Evolutionary conservation across 768 basidiomycete species (phyloP), one percentile per base, ranked within the genome.

Genomic region (Hericium alpestre): DNA sequence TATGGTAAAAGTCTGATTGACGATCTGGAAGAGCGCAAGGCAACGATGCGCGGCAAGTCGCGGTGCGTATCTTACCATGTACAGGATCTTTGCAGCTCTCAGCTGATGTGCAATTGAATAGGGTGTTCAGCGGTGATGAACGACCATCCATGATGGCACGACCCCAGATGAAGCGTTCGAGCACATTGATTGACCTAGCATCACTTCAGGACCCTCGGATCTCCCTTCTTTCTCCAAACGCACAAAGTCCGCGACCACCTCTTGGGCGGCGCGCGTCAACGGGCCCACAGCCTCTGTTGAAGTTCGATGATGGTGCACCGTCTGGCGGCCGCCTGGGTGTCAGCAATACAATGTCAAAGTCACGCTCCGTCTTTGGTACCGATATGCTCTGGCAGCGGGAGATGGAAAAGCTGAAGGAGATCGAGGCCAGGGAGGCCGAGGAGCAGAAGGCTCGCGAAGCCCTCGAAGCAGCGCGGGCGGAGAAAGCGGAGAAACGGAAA

Each of bases 131-230:
- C 55, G 93, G 93, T 13, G 93, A 96, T 65, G 79, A 87, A 61
- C 76, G 93, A 57, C 91, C 93, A 10, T 87, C 90, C 4, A 95
- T 95, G 93, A 94, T 95, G 92, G 81, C 84, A 38, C 81, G 93
- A 59, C 73, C 75, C 39, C 70, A 72, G 46, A 68, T 74, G 38
- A 70, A 76, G 56, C 82, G 79, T 18, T 68, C 80, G 12, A 83
- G 79, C 62, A 88, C 90, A 0, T 69, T 93, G 52, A 87, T 93
- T 63, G 87, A 92, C 66, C 84, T 86, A 16, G 73, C 78, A 41
- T 72, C 79, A 3, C 73, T 91, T 51, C 76, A 74, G 41, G 66
- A 67, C 15, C 71, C 76, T n/a, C 32, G 32, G 32, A 32, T 32
- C 4, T 32, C 32, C 9, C 9, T 8, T 32, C 32, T 32, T 32